Conservation (phyloP, 371 early-diverging fungal species). For the Mucor piriformis region DNA sequence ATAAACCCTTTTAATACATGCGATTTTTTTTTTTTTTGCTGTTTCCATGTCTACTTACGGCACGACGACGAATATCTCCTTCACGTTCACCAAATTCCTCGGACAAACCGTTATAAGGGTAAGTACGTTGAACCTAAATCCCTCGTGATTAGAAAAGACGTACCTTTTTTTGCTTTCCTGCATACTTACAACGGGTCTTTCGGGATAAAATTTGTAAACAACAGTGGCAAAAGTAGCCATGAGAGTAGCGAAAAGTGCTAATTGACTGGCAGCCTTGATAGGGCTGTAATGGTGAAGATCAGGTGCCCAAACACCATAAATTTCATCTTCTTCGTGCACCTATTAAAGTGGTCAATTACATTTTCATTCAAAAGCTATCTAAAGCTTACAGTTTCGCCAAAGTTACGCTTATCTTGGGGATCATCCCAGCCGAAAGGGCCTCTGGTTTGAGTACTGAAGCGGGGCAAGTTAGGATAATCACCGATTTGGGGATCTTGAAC, state of each 20-base stretch:
- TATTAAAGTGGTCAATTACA: slow-evolving; percentile 27
- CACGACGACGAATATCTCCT: slow-evolving; percentile 46
- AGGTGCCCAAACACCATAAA: slow-evolving; percentile 66
- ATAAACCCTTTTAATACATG: background rate
- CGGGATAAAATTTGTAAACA: slow-evolving; percentile 50
- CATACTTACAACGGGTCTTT: slow-evolving; percentile 44
- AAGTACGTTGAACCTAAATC: slow-evolving; percentile 46
- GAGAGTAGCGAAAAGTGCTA: slow-evolving; percentile 40
- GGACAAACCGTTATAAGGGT: slow-evolving; percentile 54
- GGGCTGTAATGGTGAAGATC: slow-evolving; percentile 63
- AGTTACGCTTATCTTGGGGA: slow-evolving; percentile 68
- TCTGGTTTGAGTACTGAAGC: slow-evolving; percentile 59
- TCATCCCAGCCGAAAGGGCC: slow-evolving; percentile 64
- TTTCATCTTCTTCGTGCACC: slow-evolving; percentile 68
- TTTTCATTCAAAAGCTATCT: background rate
- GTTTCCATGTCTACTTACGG: slow-evolving; percentile 34
- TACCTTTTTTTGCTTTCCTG: background rate
- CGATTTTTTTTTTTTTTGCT: background rate
- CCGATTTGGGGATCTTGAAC: slow-evolving; percentile 67
- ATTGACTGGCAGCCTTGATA: slow-evolving; percentile 55
- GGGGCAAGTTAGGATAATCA: slow-evolving; percentile 68
- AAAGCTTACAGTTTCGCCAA: slow-evolving; percentile 59
- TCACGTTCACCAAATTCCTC: slow-evolving; percentile 53
- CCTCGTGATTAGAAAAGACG: too few relatives aligned
- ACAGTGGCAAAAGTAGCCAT: slow-evolving; percentile 50